Base-by-base conservation (phyloP, 805 yeast species). In the Nakazawaea sp. region DNA sequence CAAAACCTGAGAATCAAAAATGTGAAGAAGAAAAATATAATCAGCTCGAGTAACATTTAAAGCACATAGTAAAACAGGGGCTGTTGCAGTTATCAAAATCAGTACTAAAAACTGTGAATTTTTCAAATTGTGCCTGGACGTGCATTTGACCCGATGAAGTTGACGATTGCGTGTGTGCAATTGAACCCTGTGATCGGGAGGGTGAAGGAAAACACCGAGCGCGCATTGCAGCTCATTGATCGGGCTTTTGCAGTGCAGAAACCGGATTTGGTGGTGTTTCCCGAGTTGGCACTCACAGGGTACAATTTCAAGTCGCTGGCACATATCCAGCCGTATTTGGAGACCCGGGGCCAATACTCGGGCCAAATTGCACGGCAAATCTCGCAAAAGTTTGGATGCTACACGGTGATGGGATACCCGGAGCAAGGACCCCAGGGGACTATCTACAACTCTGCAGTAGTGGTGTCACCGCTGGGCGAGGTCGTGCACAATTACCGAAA, bases 231-330 rank as follows among this genome's bases (percentile, higher is more conserved):
- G 2, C 46, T 78, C 4, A 44, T 77, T 10, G 56, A 61, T 8
- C 47, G 50, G 10, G 55, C 48, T 30, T 53, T 55, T 42, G 38
- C 23, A 47, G 26, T 16, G 31, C 46, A 47, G 27, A 52, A 55
- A 5, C 73, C 78, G 1, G 94, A 87, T 51, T 46, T 88, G n/a
- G 55, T 88, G 6, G 71, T 88, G 1, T 66, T 89, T 5, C 95
- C 97, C 0, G 97, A 88, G 50, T 58, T 88, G 34, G 87, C 94
- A 0, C 59, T 89, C 10, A 82, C 95, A 0, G 96, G 96, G 1
- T 88, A 88, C 54, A 81, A 80, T 49, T 89, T 81, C 58, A 52
- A 56, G 20, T 54, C 61, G 18, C 56, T 53, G 29, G 52, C 48
- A 1, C 73, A 67, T 27, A 77, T 81, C 16, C 55, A 48, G 33